A percentile compares a stretch with the other conserved stretches of the same genome.
Evolutionary conservation across 495 filamentous ascomycete species (phyloP).

Genomic region (Parathielavia hyrcaniae): DNA sequence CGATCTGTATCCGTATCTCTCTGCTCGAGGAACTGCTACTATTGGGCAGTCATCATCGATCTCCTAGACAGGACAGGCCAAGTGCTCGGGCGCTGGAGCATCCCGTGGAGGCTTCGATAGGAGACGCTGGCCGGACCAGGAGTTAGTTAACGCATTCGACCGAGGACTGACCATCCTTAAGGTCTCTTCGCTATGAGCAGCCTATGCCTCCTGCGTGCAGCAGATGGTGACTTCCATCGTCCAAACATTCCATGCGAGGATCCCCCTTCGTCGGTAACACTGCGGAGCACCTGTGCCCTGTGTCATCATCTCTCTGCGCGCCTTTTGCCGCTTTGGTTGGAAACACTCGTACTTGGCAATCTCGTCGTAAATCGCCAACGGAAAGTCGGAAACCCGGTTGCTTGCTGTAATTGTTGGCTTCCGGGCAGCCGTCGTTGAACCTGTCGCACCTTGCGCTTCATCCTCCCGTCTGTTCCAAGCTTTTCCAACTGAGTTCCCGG

Average conservation of each 20-base stretch:
- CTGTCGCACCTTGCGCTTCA: conserved; percentile 6
- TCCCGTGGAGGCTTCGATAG: neutral
- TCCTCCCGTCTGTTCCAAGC: neutral
- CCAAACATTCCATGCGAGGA: no score
- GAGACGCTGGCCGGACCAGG: neutral
- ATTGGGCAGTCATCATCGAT: no score
- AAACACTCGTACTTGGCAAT: neutral
- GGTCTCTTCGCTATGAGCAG: neutral
- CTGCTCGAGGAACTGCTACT: no score
- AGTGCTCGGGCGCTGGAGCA: neutral
- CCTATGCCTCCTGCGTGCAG: neutral
- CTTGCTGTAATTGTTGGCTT: conserved; percentile 11
- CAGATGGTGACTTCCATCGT: neutral
- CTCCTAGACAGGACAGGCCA: neutral
- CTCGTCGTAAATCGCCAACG: neutral
- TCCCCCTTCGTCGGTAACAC: neutral
- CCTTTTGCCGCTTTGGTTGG: conserved; percentile 3
- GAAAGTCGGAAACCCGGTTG: neutral
- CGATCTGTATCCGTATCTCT: neutral
- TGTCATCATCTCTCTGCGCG: conserved; percentile 2
- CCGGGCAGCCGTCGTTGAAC: neutral
- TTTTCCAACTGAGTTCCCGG: neutral
- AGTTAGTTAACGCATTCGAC: neutral
- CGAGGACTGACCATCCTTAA: neutral
- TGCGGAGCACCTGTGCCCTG: neutral